Evolutionary conservation across 2,329 filamentous ascomycete species (phyloP), one percentile per base, ranked within the genome.

Genomic region (Fusarium sp.): DNA sequence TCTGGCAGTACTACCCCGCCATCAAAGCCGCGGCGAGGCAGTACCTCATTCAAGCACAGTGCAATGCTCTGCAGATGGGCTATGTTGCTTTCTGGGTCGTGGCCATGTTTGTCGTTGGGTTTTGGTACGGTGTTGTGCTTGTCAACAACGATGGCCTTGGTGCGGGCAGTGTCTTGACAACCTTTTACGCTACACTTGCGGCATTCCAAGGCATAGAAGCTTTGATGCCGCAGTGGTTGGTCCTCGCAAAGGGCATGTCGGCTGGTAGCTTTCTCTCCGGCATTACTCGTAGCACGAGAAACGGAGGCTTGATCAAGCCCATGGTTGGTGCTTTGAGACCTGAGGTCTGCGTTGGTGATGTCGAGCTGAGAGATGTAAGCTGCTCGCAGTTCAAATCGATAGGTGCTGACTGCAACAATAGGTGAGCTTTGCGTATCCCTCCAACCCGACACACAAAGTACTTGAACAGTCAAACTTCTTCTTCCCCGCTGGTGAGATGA

Each of bases 371-470:
- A 3, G 31, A 54, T 29, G 56, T 60, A 48, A 17, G 55, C 36
- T 49, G 1, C 2, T 3, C 1, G 8, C 3, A 1, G 2, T 9
- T 7, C n/a, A 4, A 0, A 8, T 15, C n/a, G 7, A 15, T 0
- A 6, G 27, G 4, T 1, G 68, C 50, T 39, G 10, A 71, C 48
- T 21, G 9, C 35, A 1, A 9, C 35, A 1, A 5, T 2, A 94
- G 90, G 82, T 95, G n/a, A 87, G 83, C 38, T 97, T 97, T 70
- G 82, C 89, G 2, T 97, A 97, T 69, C 91, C 93, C 2, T 86
- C 87, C 0, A 88, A 90, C 42, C 84, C 84, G 0, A 76, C 82
- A 2, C 82, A 83, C 15, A 71, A 75, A 0, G 87, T 88, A 2
- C 79, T 97, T 9, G 75, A 83, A 1, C 76, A 83, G 7, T 84